Evolutionary conservation across 345 rosid genomes (phyloP).

Genomic region (Erucastrum elatum): DNA sequence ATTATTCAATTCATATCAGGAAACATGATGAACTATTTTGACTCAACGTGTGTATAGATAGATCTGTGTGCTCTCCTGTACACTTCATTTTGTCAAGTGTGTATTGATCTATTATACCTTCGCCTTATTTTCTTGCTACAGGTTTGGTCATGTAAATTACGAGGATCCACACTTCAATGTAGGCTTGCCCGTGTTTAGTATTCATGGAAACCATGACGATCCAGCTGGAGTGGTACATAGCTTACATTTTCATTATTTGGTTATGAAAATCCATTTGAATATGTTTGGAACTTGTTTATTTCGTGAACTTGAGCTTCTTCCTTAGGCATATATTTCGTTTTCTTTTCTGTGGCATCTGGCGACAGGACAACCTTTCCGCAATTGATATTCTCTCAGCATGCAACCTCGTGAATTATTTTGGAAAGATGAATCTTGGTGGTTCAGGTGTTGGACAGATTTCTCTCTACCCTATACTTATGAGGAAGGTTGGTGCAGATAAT

Average conservation of each 20-base stretch:
- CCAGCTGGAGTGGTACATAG: conserved; percentile 97
- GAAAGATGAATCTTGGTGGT: conserved; percentile 99
- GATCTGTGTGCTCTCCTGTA: not conserved
- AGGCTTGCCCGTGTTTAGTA: conserved; percentile 94
- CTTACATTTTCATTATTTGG: conserved; percentile 19
- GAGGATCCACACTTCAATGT: conserved; percentile 99
- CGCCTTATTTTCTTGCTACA: conserved; percentile 39
- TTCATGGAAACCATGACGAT: conserved; percentile 99
- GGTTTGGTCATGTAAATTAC: conserved; percentile 98
- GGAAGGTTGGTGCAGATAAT: conserved; percentile 58
- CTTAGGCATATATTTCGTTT: not conserved
- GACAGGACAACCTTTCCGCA: conserved; percentile 97
- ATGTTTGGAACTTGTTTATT: not conserved
- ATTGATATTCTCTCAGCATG: conserved; percentile 92
- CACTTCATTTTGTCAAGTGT: conserved; percentile 2
- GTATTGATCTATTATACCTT: conserved; percentile 15
- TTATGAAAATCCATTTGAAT: conserved; percentile 17
- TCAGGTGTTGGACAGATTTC: conserved; percentile 99
- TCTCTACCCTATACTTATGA: conserved; percentile 81
- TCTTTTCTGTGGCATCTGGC: conserved; percentile 38
- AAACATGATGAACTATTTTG: not conserved
- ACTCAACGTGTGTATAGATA: not conserved
- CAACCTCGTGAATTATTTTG: conserved; percentile 96
- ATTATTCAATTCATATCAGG: conserved; percentile 12
- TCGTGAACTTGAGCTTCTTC: not conserved